A percentile compares a stretch with the other conserved stretches of the same genome.
phyloP scores from a whole-genome alignment of 768 basidiomycete species.

The Lentinus tigrinus region DNA sequence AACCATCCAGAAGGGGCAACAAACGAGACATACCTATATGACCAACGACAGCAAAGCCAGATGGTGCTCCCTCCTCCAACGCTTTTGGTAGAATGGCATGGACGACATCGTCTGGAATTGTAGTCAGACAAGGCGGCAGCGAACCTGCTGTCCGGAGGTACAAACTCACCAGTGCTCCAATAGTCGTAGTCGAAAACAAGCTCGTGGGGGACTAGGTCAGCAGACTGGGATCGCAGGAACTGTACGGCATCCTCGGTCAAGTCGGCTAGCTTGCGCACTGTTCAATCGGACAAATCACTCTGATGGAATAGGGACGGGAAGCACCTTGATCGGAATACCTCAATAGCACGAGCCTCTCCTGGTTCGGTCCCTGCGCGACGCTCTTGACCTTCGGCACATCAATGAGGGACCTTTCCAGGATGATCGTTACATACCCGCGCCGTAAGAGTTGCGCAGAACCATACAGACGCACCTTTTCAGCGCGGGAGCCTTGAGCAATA shows the following conservation, averaged over 20 bases:
- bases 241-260: slow-evolving; percentile 54
- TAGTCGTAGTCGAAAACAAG: slow-evolving; percentile 79
- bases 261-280: slow-evolving; percentile 58
- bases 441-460: background rate
- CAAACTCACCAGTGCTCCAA: slow-evolving; percentile 75
- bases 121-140: background rate
- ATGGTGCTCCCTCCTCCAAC: slow-evolving; percentile 75
- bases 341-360: slow-evolving; percentile 64
- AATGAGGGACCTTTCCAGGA: slow-evolving; percentile 51
- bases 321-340: slow-evolving; percentile 60
- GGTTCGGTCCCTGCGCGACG: slow-evolving; percentile 50
- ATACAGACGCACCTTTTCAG: slow-evolving; percentile 53
- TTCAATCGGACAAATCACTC: slow-evolving; percentile 11
- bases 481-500: slow-evolving; percentile 54
- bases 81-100: slow-evolving; percentile 78
- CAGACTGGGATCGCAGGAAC: slow-evolving; percentile 55
- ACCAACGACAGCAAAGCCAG: slow-evolving; percentile 84
- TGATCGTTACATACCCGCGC: slow-evolving; percentile 14
- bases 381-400: slow-evolving; percentile 67
- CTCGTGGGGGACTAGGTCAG: slow-evolving; percentile 54
- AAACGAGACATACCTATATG: slow-evolving; percentile 72
- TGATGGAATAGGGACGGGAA: background rate
- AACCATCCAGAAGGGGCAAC: background rate
- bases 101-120: slow-evolving; percentile 72
- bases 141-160: background rate